Percentiles rank a stretch among this genome's conserved stretches.
These are phyloP conservation scores for Fusarium illudens DNA, from an alignment of 2,329 filamentous ascomycete species.

Conservation along the genomic window DNA sequence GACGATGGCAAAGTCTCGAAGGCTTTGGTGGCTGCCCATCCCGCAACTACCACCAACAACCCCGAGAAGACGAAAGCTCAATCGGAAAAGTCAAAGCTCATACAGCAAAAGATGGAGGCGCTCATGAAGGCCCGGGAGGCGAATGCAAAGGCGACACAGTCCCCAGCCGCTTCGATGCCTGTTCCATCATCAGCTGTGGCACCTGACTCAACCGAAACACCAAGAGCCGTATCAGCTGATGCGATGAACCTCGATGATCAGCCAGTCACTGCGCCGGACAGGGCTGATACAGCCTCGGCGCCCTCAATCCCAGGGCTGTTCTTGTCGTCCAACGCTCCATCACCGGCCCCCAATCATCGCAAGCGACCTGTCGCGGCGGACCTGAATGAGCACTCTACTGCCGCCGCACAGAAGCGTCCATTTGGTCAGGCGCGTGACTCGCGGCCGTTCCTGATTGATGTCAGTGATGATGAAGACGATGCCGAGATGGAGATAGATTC, in stretches of 20 bases:
- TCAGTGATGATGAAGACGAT: slow-evolving; percentile 77
- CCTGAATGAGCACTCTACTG: slow-evolving; percentile 65
- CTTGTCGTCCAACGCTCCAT: slow-evolving; percentile 43
- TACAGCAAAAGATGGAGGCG: slow-evolving; percentile 81
- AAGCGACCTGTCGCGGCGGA: slow-evolving; percentile 71
- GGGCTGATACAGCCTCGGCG: slow-evolving; percentile 19
- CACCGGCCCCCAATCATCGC: slow-evolving; percentile 30
- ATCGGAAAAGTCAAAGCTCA: slow-evolving; percentile 75
- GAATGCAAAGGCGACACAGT: slow-evolving; percentile 42
- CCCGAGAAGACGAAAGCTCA: slow-evolving; percentile 45
- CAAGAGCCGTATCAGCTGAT: slow-evolving; percentile 3
- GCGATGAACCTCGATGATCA: slow-evolving; percentile 7
- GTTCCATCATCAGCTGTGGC: not conserved
- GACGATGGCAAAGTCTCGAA: slow-evolving; percentile 4
- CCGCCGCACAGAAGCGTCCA: slow-evolving; percentile 62
- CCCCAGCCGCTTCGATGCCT: not conserved
- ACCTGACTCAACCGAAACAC: slow-evolving; percentile 9
- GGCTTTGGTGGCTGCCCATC: slow-evolving; percentile 43
- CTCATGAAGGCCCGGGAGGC: slow-evolving; percentile 67
- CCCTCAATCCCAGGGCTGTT: slow-evolving; percentile 51
- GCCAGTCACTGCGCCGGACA: not conserved
- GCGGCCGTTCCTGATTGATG: slow-evolving; percentile 79
- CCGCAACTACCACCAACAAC: slow-evolving; percentile 41
- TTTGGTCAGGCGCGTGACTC: slow-evolving; percentile 68
- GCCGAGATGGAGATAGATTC: slow-evolving; percentile 74